Percentiles rank a stretch among this genome's conserved stretches.
phyloP scores from a whole-genome alignment of 2,329 filamentous ascomycete genomes.

The Neopestalotiopsis rosae region DNA sequence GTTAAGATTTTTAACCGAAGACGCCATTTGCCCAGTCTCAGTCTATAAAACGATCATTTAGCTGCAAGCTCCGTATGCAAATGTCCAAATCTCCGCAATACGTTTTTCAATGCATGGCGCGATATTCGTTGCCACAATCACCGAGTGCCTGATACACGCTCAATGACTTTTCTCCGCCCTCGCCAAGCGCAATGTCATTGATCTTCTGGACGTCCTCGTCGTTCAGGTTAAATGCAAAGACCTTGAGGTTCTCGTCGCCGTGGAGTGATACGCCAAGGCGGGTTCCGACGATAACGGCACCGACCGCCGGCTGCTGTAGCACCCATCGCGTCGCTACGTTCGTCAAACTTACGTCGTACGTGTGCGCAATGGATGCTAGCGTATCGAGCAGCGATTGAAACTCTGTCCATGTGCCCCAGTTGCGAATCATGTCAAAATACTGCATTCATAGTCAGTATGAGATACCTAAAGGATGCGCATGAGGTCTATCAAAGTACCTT shows the following conservation, averaged over 20 bases:
- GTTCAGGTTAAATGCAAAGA: constrained; percentile 32
- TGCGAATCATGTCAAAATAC: constrained; percentile 39
- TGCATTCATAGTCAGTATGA: constrained; percentile 9
- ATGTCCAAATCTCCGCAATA: background rate
- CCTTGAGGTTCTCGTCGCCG: constrained; percentile 32
- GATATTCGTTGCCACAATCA: constrained; percentile 40
- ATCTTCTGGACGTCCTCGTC: constrained; percentile 31
- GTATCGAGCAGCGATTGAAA: constrained; percentile 36
- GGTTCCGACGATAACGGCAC: constrained; percentile 41
- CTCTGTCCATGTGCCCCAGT: constrained; percentile 36
- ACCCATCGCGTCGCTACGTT: constrained; percentile 41
- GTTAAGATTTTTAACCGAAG: background rate
- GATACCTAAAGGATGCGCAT: background rate
- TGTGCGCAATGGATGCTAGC: constrained; percentile 29
- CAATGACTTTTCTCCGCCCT: constrained; percentile 21
- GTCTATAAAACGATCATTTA: too few relatives aligned
- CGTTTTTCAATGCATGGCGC: constrained; percentile 11
- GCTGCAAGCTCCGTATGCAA: too few relatives aligned
- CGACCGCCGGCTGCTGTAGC: constrained; percentile 37
- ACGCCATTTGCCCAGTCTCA: background rate
- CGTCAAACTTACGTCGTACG: constrained; percentile 33
- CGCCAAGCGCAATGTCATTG: constrained; percentile 28
- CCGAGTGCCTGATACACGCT: constrained; percentile 33
- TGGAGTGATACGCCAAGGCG: constrained; percentile 35
- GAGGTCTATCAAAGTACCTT: constrained; percentile 28